These are phyloP conservation scores for Colletotrichum lini DNA, from an alignment of 2,329 filamentous ascomycete species.

Conservation along the genomic window DNA sequence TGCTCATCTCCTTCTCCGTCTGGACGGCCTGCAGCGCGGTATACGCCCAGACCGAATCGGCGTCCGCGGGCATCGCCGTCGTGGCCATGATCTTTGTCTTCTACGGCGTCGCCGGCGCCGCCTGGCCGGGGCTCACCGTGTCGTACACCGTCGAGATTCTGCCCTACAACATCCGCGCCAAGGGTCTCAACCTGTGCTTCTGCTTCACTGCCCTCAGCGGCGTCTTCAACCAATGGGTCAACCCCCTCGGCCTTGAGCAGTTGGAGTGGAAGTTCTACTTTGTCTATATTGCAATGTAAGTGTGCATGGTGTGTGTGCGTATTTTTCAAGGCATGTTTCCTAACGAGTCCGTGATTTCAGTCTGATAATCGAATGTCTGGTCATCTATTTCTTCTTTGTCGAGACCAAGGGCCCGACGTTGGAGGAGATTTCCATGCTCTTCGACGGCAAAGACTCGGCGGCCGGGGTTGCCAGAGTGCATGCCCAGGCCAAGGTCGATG, in stretches of 20 bases:
- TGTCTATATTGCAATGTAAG: slow-evolving; percentile 55
- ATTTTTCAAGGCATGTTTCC: no score
- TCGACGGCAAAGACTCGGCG: slow-evolving; percentile 35
- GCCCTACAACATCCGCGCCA: slow-evolving; percentile 34
- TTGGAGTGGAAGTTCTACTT: slow-evolving; percentile 61
- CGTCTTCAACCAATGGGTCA: slow-evolving; percentile 58
- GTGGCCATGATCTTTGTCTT: slow-evolving; percentile 42
- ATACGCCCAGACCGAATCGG: slow-evolving; percentile 25
- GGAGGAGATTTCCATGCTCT: slow-evolving; percentile 57
- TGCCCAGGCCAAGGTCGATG: slow-evolving; percentile 18
- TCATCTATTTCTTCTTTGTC: slow-evolving; percentile 57
- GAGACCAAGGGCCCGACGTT: slow-evolving; percentile 69
- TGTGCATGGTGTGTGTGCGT: neutral
- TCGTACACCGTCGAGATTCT: slow-evolving; percentile 53
- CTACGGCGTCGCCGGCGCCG: slow-evolving; percentile 44
- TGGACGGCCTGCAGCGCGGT: slow-evolving; percentile 46
- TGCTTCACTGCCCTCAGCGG: slow-evolving; percentile 42
- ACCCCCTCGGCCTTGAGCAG: slow-evolving; percentile 59
- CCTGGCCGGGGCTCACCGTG: slow-evolving; percentile 60
- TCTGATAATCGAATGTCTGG: slow-evolving; percentile 51
- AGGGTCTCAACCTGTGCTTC: slow-evolving; percentile 43
- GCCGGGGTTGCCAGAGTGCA: slow-evolving; percentile 28
- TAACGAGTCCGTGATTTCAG: neutral
- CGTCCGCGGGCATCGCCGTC: slow-evolving; percentile 33
- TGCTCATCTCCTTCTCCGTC: slow-evolving; percentile 47